phyloP scores from a whole-genome alignment of 129 eudicot species.

The Glebionis coronaria region DNA sequence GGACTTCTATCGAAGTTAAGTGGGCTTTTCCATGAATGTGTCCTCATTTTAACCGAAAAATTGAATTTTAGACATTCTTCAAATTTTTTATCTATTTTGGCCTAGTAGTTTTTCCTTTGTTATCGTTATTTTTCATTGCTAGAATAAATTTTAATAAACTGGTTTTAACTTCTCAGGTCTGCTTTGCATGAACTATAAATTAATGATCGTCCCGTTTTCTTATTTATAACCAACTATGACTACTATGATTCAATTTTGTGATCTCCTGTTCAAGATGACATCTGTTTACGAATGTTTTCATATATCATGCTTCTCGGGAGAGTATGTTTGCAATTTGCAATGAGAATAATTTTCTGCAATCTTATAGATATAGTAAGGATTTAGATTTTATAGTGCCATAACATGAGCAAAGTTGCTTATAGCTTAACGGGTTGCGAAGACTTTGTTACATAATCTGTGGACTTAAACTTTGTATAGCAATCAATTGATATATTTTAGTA shows the following conservation, averaged over 20 bases:
- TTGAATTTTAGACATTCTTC: too few relatives aligned
- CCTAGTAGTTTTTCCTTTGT: too few relatives aligned
- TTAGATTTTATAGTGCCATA: neutral
- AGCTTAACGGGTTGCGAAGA: neutral
- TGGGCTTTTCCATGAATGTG: too few relatives aligned
- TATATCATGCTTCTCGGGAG: conserved; percentile 20
- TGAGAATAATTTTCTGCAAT: conserved; percentile 10
- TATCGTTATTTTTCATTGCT: too few relatives aligned
- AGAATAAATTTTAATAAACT: too few relatives aligned
- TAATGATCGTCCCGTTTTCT: neutral
- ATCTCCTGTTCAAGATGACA: neutral
- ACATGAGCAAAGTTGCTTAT: conserved; percentile 2
- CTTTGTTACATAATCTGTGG: neutral
- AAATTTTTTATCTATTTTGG: too few relatives aligned
- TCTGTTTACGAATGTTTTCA: neutral
- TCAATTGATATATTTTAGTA: conserved; percentile 4
- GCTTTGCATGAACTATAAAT: neutral
- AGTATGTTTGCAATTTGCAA: conserved; percentile 4
- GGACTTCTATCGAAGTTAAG: too few relatives aligned
- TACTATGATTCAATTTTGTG: too few relatives aligned
- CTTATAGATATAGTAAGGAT: neutral
- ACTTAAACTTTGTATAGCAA: neutral
- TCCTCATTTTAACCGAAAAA: too few relatives aligned
- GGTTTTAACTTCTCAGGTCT: too few relatives aligned
- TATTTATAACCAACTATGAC: too few relatives aligned